A percentile compares a stretch with the other conserved stretches of the same genome.
These are phyloP conservation scores for Colletotrichum echinochloae DNA, from an alignment of 2,329 filamentous ascomycete genomes.

Conservation along the genomic window DNA sequence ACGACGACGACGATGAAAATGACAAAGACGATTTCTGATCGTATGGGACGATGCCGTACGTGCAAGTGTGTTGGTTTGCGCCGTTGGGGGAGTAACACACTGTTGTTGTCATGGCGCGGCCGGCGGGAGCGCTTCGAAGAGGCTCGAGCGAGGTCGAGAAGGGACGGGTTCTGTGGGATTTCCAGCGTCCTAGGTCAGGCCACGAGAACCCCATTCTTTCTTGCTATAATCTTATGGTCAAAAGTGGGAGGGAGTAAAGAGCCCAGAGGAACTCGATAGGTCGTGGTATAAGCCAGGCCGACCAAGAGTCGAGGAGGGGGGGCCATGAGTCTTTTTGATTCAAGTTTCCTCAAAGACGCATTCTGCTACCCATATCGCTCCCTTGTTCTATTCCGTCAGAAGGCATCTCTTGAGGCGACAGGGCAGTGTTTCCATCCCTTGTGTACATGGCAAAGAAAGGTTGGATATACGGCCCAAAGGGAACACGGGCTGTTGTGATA, in stretches of 20 bases:
- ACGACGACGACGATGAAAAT: background rate
- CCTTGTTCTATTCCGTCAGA: background rate
- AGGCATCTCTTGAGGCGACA: background rate
- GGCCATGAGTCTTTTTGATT: background rate
- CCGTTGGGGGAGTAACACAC: background rate
- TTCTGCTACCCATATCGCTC: too few species aligned
- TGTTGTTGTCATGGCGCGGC: background rate
- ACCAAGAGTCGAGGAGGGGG: background rate
- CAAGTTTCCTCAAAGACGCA: background rate
- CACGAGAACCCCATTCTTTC: slow-evolving; percentile 7
- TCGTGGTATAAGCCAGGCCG: background rate
- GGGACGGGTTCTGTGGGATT: background rate
- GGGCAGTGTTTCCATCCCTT: background rate
- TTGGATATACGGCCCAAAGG: background rate
- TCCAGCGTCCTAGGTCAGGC: slow-evolving; percentile 10
- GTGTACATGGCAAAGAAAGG: background rate
- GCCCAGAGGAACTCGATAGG: background rate
- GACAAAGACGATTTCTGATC: background rate
- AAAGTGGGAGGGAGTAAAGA: background rate
- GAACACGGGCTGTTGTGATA: background rate
- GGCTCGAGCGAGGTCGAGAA: slow-evolving; percentile 2
- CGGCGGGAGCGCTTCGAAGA: background rate
- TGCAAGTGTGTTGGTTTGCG: background rate
- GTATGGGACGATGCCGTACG: background rate
- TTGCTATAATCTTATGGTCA: background rate